Evolutionary conservation across 148 eudicot species (phyloP), one percentile per base, ranked within the genome.

Genomic region (Mesembryanthemum crystallinum): DNA sequence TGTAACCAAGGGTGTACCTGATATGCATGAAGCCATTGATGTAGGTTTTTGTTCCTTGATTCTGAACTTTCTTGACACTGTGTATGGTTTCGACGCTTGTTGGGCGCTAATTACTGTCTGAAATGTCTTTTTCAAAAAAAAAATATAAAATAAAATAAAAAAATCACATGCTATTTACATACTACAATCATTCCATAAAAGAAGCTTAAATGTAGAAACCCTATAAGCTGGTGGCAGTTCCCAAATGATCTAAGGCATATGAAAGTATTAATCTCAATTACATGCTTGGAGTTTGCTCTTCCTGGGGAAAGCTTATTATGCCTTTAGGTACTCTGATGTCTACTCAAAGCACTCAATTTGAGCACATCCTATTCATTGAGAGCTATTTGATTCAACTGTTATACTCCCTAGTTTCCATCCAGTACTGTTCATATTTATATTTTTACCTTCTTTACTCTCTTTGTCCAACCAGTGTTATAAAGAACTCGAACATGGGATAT

Each of bases 11-110:
- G 97, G 98, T 47, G 77, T 83, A 47, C 97, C 98, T 72, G 98
- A 95, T 80, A 87, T 72, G 84, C 98, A 95, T 57, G 97, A 95
- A 82, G 98, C 98, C 70, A 95, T 95, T 76, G 98, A 95, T 83
- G 98, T 95, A 85, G 68, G 92, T 80, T 78, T 60, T 73, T 15
- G 77, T 39, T 67, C 74, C 33, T 42, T 79, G 45, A 45, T 66
- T 64, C 45, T 15, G 15, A 37, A 8, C 24, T 27, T 68, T 61
- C 52, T 49, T 55, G 45, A 21, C 39, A 67, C 33, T n/a, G 67
- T 52, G n/a, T 18, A 52, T 52, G 57, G n/a, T 20, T 11, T 52
- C 2, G 57, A 18, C 5, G 23, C 76, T 21, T n/a, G n/a, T 8
- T 45, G 15, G 12, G 8, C 15, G 15, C 51, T 45, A n/a, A n/a